Conservation (phyloP, 2,329 filamentous ascomycete genomes). For the Sporothrix dimorphospora region DNA sequence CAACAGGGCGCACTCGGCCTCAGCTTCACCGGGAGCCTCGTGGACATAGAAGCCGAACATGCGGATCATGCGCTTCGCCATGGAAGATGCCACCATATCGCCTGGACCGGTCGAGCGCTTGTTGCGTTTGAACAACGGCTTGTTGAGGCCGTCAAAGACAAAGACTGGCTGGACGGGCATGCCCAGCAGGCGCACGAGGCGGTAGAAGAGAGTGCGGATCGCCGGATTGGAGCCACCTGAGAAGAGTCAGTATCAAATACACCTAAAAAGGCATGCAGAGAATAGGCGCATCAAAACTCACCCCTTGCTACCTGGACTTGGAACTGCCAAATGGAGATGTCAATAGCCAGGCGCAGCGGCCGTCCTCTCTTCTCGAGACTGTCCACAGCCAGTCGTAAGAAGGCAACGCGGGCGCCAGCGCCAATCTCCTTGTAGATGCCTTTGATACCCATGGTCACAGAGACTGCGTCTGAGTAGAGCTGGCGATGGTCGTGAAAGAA, state of each 20-base stretch:
- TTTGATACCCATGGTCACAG: conserved; percentile 66
- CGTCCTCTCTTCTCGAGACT: conserved; percentile 70
- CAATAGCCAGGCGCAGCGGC: conserved; percentile 85
- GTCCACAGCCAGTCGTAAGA: conserved; percentile 80
- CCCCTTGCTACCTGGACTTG: conserved; percentile 83
- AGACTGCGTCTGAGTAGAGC: too few species aligned
- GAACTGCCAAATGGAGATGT: conserved; percentile 97
- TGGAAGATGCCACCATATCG: conserved; percentile 68
- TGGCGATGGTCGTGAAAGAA: background rate
- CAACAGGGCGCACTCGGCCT: conserved; percentile 90
- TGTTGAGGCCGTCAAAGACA: conserved; percentile 56
- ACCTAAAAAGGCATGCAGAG: background rate
- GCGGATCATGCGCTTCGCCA: conserved; percentile 81
- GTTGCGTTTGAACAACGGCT: conserved; percentile 80
- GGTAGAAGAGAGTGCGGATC: conserved; percentile 89
- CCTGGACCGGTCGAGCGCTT: conserved; percentile 67
- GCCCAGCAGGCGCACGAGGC: conserved; percentile 63
- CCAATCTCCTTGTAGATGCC: conserved; percentile 89
- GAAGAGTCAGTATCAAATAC: conserved; percentile 19
- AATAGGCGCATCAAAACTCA: conserved; percentile 36
- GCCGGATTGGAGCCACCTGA: conserved; percentile 84
- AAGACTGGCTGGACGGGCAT: conserved; percentile 57
- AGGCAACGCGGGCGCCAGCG: conserved; percentile 73
- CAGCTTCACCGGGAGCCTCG: conserved; percentile 89
- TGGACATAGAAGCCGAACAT: conserved; percentile 85